A percentile compares a stretch with the other conserved stretches of the same genome.
phyloP scores from a whole-genome alignment of 495 filamentous ascomycete genomes.

The Xylaria sp. region DNA sequence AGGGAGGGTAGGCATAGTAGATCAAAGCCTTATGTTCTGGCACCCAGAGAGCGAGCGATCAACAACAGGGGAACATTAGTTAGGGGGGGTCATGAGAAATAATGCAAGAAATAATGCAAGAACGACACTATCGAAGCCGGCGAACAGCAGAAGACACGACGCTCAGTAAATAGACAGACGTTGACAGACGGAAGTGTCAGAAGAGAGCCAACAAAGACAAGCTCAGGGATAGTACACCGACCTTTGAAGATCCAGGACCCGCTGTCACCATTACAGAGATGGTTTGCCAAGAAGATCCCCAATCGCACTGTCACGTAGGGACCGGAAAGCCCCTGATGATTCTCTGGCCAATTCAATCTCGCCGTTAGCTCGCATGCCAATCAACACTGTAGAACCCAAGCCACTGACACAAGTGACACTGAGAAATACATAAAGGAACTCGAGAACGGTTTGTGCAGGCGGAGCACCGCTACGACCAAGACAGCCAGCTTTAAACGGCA shows the following conservation, averaged over 20 bases:
- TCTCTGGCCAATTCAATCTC: conserved; percentile 30
- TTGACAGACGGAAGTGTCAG: background rate
- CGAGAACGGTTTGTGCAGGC: conserved; percentile 28
- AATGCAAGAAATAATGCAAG: conserved; percentile 14
- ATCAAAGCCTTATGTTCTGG: conserved; percentile 17
- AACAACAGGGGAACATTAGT: conserved; percentile 5
- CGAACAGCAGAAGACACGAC: background rate
- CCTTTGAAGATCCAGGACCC: conserved; percentile 27
- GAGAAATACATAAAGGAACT: conserved; percentile 18
- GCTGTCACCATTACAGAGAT: conserved; percentile 31
- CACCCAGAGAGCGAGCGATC: background rate
- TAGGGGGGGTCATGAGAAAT: background rate
- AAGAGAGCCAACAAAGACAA: conserved; percentile 20
- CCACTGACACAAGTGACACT: conserved; percentile 25
- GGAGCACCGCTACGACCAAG: conserved; percentile 25
- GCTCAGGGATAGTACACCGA: conserved; percentile 26
- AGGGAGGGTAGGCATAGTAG: conserved; percentile 18
- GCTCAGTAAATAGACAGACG: background rate
- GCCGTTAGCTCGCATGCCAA: conserved; percentile 27
- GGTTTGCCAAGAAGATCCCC: conserved; percentile 30
- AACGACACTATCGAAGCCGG: background rate
- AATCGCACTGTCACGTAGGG: conserved; percentile 31
- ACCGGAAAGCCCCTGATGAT: conserved; percentile 17
- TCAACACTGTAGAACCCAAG: conserved; percentile 27
- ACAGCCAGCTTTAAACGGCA: conserved; percentile 12